A percentile compares a stretch with the other conserved stretches of the same genome.
Evolutionary conservation across 345 rosid genomes (phyloP).

Genomic region (Eucalyptus marginata): DNA sequence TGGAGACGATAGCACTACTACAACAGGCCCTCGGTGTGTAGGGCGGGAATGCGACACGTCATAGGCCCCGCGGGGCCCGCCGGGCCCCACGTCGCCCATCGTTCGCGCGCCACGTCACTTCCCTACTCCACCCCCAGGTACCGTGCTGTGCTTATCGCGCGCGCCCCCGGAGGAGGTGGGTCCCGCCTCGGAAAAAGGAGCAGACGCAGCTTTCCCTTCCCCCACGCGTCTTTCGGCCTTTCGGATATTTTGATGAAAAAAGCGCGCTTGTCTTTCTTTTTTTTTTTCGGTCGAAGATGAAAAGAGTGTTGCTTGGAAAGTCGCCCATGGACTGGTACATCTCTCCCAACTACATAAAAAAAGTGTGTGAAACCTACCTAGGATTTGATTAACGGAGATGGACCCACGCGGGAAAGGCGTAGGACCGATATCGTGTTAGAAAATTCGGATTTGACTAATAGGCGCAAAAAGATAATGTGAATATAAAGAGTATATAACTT

Average conservation of each 20-base stretch:
- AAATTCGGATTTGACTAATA: not conserved
- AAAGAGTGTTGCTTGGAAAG: not conserved
- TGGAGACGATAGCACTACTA: not conserved
- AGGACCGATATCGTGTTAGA: not conserved
- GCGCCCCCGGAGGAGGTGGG: not conserved
- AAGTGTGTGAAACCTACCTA: not conserved
- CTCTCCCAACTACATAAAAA: too few relatives aligned
- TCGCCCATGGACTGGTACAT: not conserved
- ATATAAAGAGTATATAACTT: fast-evolving
- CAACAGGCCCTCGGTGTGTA: not conserved
- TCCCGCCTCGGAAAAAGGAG: not conserved
- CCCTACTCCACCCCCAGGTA: too few relatives aligned
- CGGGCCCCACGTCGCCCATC: not conserved
- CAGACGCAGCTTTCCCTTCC: not conserved
- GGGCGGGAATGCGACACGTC: not conserved
- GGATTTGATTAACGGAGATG: not conserved
- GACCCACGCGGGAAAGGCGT: not conserved
- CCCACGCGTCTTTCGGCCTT: not conserved
- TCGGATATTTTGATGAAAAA: not conserved
- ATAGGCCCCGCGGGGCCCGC: not conserved
- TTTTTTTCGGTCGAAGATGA: not conserved
- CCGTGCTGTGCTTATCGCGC: not conserved
- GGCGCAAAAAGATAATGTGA: fast-evolving
- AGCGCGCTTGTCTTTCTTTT: not conserved
- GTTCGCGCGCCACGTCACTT: not conserved